These are phyloP conservation scores for Teratosphaeria epicoccoides DNA, from an alignment of 2,329 filamentous ascomycete species.

Conservation along the genomic window DNA sequence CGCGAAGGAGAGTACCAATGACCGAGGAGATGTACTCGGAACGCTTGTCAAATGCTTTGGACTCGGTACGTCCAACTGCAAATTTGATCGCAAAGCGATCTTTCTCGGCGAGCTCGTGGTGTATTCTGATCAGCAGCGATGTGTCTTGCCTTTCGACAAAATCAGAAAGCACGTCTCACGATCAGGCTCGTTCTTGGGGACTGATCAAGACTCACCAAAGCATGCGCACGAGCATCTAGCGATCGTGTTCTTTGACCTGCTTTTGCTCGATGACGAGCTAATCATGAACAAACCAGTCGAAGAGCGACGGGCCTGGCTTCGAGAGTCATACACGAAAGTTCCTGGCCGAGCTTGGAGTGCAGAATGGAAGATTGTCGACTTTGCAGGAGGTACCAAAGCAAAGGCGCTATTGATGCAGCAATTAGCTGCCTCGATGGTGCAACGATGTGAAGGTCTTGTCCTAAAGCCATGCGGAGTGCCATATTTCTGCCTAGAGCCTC, in stretches of 20 bases:
- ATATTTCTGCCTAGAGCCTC: slow-evolving; percentile 47
- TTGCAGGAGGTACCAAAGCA: slow-evolving; percentile 40
- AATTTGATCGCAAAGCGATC: slow-evolving; percentile 57
- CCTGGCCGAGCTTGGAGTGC: slow-evolving; percentile 58
- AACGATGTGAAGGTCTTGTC: slow-evolving; percentile 66
- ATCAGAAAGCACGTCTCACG: slow-evolving; percentile 70
- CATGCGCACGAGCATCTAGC: slow-evolving; percentile 48
- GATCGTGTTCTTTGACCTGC: slow-evolving; percentile 51
- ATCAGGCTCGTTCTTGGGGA: slow-evolving; percentile 59
- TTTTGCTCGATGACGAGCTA: slow-evolving; percentile 46
- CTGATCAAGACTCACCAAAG: slow-evolving; percentile 54
- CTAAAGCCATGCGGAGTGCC: slow-evolving; percentile 66
- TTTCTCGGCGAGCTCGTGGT: slow-evolving; percentile 76
- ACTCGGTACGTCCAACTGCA: slow-evolving; percentile 49
- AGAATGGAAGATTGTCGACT: slow-evolving; percentile 57
- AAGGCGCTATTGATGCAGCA: slow-evolving; percentile 47
- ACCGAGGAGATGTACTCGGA: slow-evolving; percentile 52
- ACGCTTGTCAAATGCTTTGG: slow-evolving; percentile 55
- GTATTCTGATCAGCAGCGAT: slow-evolving; percentile 55
- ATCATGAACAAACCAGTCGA: slow-evolving; percentile 46
- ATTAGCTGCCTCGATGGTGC: slow-evolving; percentile 57
- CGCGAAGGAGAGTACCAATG: slow-evolving; percentile 74
- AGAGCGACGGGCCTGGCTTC: slow-evolving; percentile 50
- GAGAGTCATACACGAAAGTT: slow-evolving; percentile 43
- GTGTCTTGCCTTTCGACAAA: slow-evolving; percentile 66